Evolutionary conservation across 148 eudicot species (phyloP), one percentile per base, ranked within the genome.

Genomic region (Silene uniflora): DNA sequence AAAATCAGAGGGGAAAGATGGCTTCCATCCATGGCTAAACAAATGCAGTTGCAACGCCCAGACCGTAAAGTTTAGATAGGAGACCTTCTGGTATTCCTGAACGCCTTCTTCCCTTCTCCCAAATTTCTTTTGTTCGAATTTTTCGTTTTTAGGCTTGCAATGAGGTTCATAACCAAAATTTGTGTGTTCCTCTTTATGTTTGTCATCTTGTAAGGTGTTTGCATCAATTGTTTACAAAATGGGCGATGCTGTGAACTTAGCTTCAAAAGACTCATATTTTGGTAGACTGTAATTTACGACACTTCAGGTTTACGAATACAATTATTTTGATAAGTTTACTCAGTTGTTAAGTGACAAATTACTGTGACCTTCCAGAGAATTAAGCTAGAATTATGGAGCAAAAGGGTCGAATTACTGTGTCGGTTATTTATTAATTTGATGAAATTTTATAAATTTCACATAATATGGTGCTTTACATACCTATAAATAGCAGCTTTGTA

Each of bases 11-110:
- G 95, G 11, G 92, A 90, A 78, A 85, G 84, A 86, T 88, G 99
- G 99, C 85, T 95, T 69, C 99, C 97, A 69, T 85, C 92, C 58
- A 81, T 92, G 61, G 90, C 94, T 59, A 86, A 82, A 85, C 83
- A 89, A 19, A 88, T 78, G 92, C 79, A 79, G 77, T 29, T 54
- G 70, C 88, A 82, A 62, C 62, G 29, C 29, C 17, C 52, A 67
- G 63, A 6, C 67, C 65, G 64, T 75, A 70, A 72, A 56, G 55
- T 7, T 24, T 61, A 10, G 27, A 22, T 7, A 24, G 5, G 12
- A 3, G 27, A 23, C 13, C 14, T 61, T 61, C 65, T 9, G 65
- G 14, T 22, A 61, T 21, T 21, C 65, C 27, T 21, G 8, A 22
- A 61, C 65, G 23, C 22, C 27, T 22, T 59, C 65, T 22, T 21